Conservation (phyloP, 805 yeast species). For the Saturnispora kantuleensis region DNA sequence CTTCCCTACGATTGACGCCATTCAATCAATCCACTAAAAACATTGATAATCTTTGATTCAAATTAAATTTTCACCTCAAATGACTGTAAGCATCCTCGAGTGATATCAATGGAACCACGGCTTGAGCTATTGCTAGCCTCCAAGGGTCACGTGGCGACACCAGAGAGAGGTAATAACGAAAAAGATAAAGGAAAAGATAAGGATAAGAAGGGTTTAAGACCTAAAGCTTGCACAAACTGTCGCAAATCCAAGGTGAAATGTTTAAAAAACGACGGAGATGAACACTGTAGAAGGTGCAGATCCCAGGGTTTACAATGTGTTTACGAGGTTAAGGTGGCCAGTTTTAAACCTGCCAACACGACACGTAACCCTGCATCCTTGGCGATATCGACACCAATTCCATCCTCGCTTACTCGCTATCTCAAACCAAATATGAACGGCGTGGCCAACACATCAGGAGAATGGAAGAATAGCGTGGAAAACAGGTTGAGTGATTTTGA, state of each 20-base stretch:
- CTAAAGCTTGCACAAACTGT: constrained; percentile 55
- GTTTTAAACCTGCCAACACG: constrained; percentile 18
- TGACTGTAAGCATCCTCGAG: too few species aligned
- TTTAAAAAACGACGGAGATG: constrained; percentile 31
- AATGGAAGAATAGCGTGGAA: constrained; percentile 31
- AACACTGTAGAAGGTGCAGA: constrained; percentile 52
- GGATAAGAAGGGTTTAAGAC: constrained; percentile 1
- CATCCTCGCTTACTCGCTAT: constrained; percentile 1
- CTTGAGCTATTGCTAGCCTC: too few species aligned
- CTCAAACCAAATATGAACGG: not conserved
- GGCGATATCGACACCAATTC: not conserved
- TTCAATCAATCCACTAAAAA: too few species aligned
- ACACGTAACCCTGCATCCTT: not conserved
- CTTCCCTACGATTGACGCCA: too few species aligned
- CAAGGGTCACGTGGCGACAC: too few species aligned
- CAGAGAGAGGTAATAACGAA: not conserved
- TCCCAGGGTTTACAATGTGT: constrained; percentile 44
- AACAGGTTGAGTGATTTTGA: constrained; percentile 31
- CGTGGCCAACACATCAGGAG: not conserved
- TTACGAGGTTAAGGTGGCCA: constrained; percentile 46
- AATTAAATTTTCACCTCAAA: too few species aligned
- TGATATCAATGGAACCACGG: too few species aligned
- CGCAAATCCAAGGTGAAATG: constrained; percentile 56
- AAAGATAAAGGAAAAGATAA: not conserved
- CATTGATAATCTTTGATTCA: too few species aligned